Base-by-base conservation (phyloP, 306 rosid genomes). In the Castanea crenata region DNA sequence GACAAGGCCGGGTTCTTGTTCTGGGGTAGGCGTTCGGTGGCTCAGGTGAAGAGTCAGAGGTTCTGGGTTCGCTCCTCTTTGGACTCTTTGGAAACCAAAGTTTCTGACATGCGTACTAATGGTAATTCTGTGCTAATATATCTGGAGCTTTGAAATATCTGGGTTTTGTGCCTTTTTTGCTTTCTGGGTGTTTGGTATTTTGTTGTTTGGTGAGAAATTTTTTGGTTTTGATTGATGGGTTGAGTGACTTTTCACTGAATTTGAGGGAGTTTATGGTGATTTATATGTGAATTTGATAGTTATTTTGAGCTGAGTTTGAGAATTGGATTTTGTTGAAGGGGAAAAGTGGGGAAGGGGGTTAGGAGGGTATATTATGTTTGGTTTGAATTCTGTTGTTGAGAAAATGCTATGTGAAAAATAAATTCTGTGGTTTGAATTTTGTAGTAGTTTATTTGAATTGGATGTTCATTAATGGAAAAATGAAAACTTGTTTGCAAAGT, bases 51-150 rank as follows among this genome's bases (percentile, higher is more conserved):
- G 77, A 58, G 55, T 58, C 83, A 15, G 62, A 87, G 69, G 76
- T 57, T 23, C 51, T 83, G 83, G 12, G 80, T 93, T 87, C 87
- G 93, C 27, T 90, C 91, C 55, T 95, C 99, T 76, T 86, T 95
- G 77, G 98, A 95, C 55, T 95, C 99, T 76, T 85, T 95, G 79
- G 99, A 95, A 13, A 20, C 88, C 21, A 86, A 88, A 86, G 93
- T 95, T 80, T 93, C 99, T 55, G 96, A 93, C 76, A 95, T 95
- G 99, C 89, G 93, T 79, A 75, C 81, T 16, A 95, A 93, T 27
- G 99, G 98, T 95, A 83, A 67, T 79, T 74, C 46, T 41, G 1
- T 41, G 46, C 0, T 38, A 6, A 32, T 32, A 38, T 74, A 18
- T 58, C 8, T 34, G 32, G 29, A 29, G 4, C 12, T 35, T 5